Base-by-base conservation (phyloP, 2,329 filamentous ascomycete species). In the Exophiala viscosa region DNA sequence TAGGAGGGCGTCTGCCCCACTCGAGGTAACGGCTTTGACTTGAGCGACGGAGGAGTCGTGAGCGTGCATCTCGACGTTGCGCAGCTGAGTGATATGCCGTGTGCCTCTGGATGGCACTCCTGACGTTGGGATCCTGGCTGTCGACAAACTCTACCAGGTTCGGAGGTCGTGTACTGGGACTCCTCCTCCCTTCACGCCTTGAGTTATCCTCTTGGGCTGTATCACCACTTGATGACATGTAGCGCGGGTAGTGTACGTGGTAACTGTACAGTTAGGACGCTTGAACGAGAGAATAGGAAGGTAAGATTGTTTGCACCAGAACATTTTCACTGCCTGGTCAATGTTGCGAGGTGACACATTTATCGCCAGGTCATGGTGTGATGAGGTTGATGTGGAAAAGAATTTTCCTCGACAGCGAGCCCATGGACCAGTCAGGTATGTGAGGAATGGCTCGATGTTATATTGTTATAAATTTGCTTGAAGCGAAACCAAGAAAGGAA, bases 41-140 rank as follows among this genome's bases (percentile, higher is more conserved):
- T 5, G 54, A 50, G 20, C 54, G 50, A 15, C 54, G 53, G 5
- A 60, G 44, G 1, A 55, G 54, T 43, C 52, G 45, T 40, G 59
- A 46, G 34, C 58, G 46, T 14, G 58, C 58, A 34, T 62, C 58
- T 38, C 58, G 55, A 20, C 58, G 52, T 35, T 62, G 58, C 32
- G 55, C 58, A n/a, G 59, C 57, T 20, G 58, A 60, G 38, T 60
- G 56, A 36, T 59, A 58, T 33, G 60, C 60, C 1, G 60, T 62
- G 42, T 62, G 58, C 43, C 60, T 49, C 40, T 60, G 60, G 33
- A 62, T 62, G 41, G 60, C 54, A 54, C 58, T 60, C 40, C 58
- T 56, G 43, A 59, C 55, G 42, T 59, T 60, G 4, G 60, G 58
- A 31, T 60, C 57, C 38, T 60, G 54, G 31, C 58, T 62, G 48